Conservation (phyloP, 306 rosid species). For the Cucurbita argyrosperma region DNA sequence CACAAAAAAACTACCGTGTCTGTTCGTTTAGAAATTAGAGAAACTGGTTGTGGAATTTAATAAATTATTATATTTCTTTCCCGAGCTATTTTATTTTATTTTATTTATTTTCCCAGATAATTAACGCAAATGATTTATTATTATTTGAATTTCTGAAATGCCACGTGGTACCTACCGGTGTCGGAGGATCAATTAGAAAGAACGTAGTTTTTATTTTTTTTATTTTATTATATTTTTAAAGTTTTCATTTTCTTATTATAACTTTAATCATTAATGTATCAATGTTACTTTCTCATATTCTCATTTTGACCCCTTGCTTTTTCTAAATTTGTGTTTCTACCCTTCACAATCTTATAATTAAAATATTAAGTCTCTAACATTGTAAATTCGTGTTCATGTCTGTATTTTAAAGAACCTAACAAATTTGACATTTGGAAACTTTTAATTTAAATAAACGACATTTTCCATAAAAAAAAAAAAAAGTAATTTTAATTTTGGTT, state of each 20-base stretch:
- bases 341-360: not conserved
- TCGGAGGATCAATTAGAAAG: not conserved
- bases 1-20: not conserved
- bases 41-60: not conserved
- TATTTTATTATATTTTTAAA: not conserved
- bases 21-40: not conserved
- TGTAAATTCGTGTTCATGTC: too few species aligned
- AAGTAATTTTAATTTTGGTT: too few species aligned
- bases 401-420: too few species aligned
- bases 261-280: slow-evolving; percentile 3
- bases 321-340: not conserved
- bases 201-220: not conserved
- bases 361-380: too few species aligned
- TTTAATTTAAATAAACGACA: too few species aligned
- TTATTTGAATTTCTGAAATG: not conserved
- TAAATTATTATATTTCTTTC: not conserved
- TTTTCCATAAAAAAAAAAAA: too few species aligned
- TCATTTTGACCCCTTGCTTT: not conserved
- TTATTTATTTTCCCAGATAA: not conserved
- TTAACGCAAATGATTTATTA: not conserved
- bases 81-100: not conserved
- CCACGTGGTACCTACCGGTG: slow-evolving; percentile 3
- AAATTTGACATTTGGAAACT: too few species aligned
- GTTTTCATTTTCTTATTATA: not conserved
- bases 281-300: not conserved